Conservation (phyloP, 2,329 filamentous ascomycete genomes). For the Microcera coccophila region DNA sequence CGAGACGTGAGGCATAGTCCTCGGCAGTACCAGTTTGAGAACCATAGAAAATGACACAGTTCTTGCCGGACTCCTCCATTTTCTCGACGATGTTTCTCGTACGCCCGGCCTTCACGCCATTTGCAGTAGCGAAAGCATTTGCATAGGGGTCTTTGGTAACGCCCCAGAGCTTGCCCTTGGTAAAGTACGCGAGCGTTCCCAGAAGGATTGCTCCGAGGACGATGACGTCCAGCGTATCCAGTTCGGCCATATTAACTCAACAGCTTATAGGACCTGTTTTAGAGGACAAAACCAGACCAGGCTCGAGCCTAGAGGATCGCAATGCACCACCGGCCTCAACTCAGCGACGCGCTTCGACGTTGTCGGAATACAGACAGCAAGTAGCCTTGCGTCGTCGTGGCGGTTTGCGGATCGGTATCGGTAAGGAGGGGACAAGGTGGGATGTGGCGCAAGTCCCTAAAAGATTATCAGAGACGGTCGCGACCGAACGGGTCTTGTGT, state of each 20-base stretch:
- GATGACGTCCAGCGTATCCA: slow-evolving; percentile 91
- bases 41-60: slow-evolving; percentile 97
- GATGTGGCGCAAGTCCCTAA: slow-evolving; percentile 21
- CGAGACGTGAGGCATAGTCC: slow-evolving; percentile 92
- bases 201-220: slow-evolving; percentile 83
- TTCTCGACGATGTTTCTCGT: slow-evolving; percentile 92
- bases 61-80: slow-evolving; percentile 92
- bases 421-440: slow-evolving; percentile 24
- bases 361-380: too few relatives aligned
- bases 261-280: too few relatives aligned
- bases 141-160: slow-evolving; percentile 86
- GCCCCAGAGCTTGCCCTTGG: slow-evolving; percentile 92
- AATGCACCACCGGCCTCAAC: too few relatives aligned
- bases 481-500: slow-evolving; percentile 3
- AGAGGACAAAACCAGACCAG: too few relatives aligned
- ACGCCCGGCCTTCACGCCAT: slow-evolving; percentile 72
- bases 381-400: neutral
- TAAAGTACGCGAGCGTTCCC: slow-evolving; percentile 92
- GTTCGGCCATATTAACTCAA: slow-evolving; percentile 76
- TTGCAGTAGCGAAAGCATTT: slow-evolving; percentile 64
- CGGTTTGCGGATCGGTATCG: slow-evolving; percentile 14
- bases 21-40: slow-evolving; percentile 98
- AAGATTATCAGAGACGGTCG: slow-evolving; percentile 1
- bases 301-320: too few relatives aligned
- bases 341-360: too few relatives aligned